A percentile compares a stretch with the other conserved stretches of the same genome.
Conservation (phyloP, 2,329 filamentous ascomycete species). For the Botryotinia calthae region DNA sequence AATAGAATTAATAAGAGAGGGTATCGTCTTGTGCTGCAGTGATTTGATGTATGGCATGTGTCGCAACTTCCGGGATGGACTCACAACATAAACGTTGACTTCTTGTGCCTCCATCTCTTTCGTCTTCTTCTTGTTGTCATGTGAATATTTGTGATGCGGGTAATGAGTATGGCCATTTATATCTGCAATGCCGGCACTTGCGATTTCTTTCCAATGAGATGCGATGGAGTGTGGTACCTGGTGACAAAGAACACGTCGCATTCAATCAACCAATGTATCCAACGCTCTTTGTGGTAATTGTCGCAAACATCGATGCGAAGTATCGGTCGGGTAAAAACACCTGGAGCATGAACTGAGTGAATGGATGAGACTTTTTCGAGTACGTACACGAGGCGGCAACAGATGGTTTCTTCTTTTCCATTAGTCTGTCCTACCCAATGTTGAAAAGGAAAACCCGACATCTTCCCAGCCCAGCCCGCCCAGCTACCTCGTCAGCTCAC, state of each 20-base stretch:
- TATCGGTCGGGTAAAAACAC: background rate
- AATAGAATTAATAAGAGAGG: background rate
- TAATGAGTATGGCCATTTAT: no score
- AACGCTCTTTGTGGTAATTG: background rate
- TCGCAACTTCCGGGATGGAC: background rate
- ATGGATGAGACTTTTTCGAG: background rate
- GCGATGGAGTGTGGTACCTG: background rate
- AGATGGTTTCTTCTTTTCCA: background rate
- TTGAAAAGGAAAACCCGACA: background rate
- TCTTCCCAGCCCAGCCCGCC: background rate
- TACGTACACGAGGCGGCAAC: background rate
- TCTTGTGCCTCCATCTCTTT: background rate
- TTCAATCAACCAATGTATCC: background rate
- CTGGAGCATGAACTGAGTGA: background rate
- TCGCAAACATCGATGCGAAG: background rate
- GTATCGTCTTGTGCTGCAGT: background rate
- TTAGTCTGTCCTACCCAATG: background rate
- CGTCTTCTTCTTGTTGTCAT: background rate
- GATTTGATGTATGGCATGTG: background rate
- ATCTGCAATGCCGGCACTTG: slow-evolving; percentile 18
- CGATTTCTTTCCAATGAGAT: background rate
- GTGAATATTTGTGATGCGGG: background rate
- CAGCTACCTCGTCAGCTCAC: background rate
- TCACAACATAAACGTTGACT: slow-evolving; percentile 4
- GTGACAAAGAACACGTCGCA: background rate